Evolutionary conservation across 495 filamentous ascomycete species (phyloP).

Genomic region (Aspergillus bridgeri): DNA sequence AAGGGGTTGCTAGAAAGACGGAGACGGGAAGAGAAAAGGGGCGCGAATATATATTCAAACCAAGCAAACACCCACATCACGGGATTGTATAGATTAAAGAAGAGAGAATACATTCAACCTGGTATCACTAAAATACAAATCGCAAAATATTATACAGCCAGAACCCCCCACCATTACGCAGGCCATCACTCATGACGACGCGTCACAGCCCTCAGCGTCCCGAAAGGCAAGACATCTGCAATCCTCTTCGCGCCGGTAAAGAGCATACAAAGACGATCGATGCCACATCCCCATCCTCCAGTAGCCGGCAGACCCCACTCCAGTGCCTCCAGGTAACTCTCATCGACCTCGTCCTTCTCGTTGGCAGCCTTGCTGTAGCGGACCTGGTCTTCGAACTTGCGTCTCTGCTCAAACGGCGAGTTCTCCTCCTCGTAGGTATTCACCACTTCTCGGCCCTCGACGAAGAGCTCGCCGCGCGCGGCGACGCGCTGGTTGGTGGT

Average conservation of each 20-base stretch:
- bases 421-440: conserved; percentile 99
- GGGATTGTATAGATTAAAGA: neutral
- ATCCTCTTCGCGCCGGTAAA: conserved; percentile 75
- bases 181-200: conserved; percentile 6
- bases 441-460: conserved; percentile 72
- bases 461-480: conserved; percentile 85
- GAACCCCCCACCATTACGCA: neutral
- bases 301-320: conserved; percentile 89
- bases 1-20: too few species aligned
- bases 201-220: conserved; percentile 60
- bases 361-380: conserved; percentile 36
- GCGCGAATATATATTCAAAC: neutral
- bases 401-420: conserved; percentile 78
- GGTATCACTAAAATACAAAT: neutral
- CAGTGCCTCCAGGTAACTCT: conserved; percentile 77
- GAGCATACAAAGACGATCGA: conserved; percentile 88
- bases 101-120: neutral
- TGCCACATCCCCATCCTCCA: conserved; percentile 91
- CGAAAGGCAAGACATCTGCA: conserved; percentile 80
- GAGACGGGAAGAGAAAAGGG: too few species aligned
- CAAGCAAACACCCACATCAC: neutral
- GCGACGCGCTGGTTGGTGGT: conserved; percentile 64
- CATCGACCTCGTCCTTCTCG: conserved; percentile 58
- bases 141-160: neutral
- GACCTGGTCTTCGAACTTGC: conserved; percentile 71